Evolutionary conservation across 208 protist genomes (phyloP), one percentile per base, ranked within the genome.

Genomic region (Leishmania martiniquensis): DNA sequence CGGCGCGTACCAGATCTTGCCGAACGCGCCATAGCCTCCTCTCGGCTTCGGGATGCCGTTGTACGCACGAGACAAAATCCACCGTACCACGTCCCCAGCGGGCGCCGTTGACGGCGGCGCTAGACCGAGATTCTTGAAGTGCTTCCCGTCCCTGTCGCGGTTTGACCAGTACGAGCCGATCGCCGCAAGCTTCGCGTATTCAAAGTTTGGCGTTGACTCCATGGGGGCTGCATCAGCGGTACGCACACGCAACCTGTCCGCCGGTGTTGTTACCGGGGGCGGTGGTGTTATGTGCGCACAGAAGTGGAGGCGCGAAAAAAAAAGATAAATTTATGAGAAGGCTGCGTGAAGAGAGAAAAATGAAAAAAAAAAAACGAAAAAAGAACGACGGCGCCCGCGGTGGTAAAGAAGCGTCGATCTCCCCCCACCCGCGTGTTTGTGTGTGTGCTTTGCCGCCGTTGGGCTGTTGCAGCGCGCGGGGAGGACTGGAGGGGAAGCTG

Each of bases 71-170:
- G 80, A 45, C 44, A 85, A 32, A 42, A 72, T 66, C 76, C 70
- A 85, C 13, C 72, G 78, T 69, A 85, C 51, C 20, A 70, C 17
- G 25, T 59, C 57, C 22, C 45, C 32, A 34, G 47, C 59, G 0
- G 69, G 13, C 42, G 76, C 25, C 52, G 7, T 77, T 47, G 15
- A 62, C 37, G 10, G 9, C 49, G 13, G 9, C 37, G 29, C 60
- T 25, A 32, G 57, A 9, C 83, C 84, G 60, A 89, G 78, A 71
- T 91, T 93, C 65, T 93, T 93, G 82, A 92, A 93, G 57, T 82
- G 76, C 63, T 88, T 89, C 12, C 78, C 74, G 60, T 91, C 81
- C 34, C 66, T 82, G 42, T 62, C 39, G 62, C 86, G 80, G 72
- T 93, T 91, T 0, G 90, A 93, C 80, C 84, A 91, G 59, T 72